Evolutionary conservation across 306 rosid species (phyloP), one percentile per base, ranked within the genome.

Genomic region (Vicia villosa): DNA sequence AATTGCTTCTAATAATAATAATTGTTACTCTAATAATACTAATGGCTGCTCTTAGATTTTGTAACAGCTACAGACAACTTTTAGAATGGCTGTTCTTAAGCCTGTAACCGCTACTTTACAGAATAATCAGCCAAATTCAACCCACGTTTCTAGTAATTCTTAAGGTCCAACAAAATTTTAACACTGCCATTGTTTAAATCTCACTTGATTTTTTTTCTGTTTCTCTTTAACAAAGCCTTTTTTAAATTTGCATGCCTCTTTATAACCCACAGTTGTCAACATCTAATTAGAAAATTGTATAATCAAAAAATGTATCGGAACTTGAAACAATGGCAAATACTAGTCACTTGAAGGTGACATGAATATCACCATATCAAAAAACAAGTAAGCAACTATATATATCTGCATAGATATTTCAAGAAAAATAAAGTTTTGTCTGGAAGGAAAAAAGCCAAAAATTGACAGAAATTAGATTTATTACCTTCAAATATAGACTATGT

Each of bases 401-500:
- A 68, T 49, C 13, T 15, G 55, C 34, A 28, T 47, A 57, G 16
- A 34, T 45, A 59, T 66, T 73, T 66, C 68, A 73, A 24, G 69
- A 71, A 24, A 47, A 63, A 30, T 34, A 55, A 34, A 26, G 46
- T 46, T 63, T 19, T 34, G 16, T n/a, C 24, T 56, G 54, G 30
- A 55, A 34, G 37, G 6, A 32, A 34, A 40, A 43, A 22, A 43
- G 41, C 68, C 37, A 16, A 40, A 74, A 66, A 47, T 10, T 41
- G 73, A 54, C 50, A 13, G 73, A 62, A 38, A 74, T 51, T 26
- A 47, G 61, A 74, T 74, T 52, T 36, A 49, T 74, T 90, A 93
- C 98, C 98, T 86, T 85, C 70, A 93, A 90, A 43, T 88, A 55
- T 47, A 93, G 68, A 54, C 86, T 76, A 60, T 67, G 86, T 68